Base-by-base conservation (phyloP, 352 stramenopile genomes). In the Phytophthora constricta region DNA sequence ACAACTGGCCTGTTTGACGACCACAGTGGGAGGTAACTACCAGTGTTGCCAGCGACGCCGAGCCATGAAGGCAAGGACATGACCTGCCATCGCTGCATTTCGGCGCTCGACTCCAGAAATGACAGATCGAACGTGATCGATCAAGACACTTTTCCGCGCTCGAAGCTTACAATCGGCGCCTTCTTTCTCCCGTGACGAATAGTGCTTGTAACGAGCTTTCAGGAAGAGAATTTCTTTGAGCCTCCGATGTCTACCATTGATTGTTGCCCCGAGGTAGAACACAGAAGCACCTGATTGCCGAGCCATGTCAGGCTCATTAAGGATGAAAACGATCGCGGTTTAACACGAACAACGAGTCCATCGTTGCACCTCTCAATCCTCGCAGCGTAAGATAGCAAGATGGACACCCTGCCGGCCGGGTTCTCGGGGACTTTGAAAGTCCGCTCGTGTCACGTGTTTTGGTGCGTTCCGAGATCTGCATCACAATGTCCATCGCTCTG, bases 341-440 rank as follows among this genome's bases (percentile, higher is more conserved):
- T 63, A 23, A 49, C 46, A 39, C 31, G 22, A 48, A 2, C 42
- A 65, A 23, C 13, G 31, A 7, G 7, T 7, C 31, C 31, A 37
- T 11, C 13, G 59, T 68, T 28, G n/a, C 37, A 4, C 19, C 16
- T 17, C 19, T 47, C n/a, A n/a, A n/a, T n/a, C n/a, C 58, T 63
- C 26, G 11, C 27, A 47, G 37, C 25, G 14, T n/a, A n/a, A n/a
- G n/a, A n/a, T n/a, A n/a, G n/a, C n/a, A 59, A 19, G 55, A 78
- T 78, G 70, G 51, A 74, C 53, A 43, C 56, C 13, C 60, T 58
- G 13, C 65, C 66, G 26, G 31, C 56, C 11, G 59, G 68, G 37
- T 78, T 68, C 52, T 72, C 70, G 14, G 66, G 65, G 41, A 78
- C 65, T 16, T 47, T 78, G n/a, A 69, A 72, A 72, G 61, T 75